phyloP scores from a whole-genome alignment of 1,284 basidiomycete genomes.

The Irpex sp. region DNA sequence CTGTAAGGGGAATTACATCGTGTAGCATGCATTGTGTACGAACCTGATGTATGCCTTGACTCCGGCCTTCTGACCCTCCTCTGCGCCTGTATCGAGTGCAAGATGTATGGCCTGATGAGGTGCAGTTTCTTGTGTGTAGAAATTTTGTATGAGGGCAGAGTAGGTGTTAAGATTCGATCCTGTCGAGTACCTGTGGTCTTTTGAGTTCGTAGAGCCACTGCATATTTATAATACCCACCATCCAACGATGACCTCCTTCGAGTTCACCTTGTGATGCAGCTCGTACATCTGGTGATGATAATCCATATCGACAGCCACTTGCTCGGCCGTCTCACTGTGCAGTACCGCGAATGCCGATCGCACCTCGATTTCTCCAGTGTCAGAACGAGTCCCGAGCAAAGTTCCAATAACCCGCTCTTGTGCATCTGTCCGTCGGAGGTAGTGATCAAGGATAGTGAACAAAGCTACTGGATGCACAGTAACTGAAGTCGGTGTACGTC shows the following conservation, averaged over 20 bases:
- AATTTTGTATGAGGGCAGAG: conserved; percentile 98
- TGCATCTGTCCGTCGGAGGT: conserved; percentile 79
- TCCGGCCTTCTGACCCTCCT: conserved; percentile 69
- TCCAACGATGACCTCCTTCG: conserved; percentile 86
- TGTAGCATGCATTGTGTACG: conserved; percentile 21
- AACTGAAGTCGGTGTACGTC: conserved; percentile 70
- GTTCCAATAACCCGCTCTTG: conserved; percentile 96
- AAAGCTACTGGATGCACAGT: conserved; percentile 91
- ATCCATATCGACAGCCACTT: conserved; percentile 94
- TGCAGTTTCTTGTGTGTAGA: conserved; percentile 90
- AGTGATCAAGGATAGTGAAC: conserved; percentile 96
- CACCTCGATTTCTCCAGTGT: conserved; percentile 57
- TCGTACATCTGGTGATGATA: conserved; percentile 95
- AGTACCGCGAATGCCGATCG: conserved; percentile 85
- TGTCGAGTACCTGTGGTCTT: conserved; percentile 75
- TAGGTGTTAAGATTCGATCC: conserved; percentile 91
- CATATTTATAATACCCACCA: conserved; percentile 54
- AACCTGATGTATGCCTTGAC: conserved; percentile 89
- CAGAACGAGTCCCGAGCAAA: conserved; percentile 83
- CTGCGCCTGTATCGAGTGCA: conserved; percentile 84
- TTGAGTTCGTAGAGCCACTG: neutral
- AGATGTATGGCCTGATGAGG: conserved; percentile 92
- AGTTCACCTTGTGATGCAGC: conserved; percentile 79
- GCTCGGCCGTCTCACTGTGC: conserved; percentile 89
- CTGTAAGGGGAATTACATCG: neutral